A percentile compares a stretch with the other conserved stretches of the same genome.
phyloP scores from a whole-genome alignment of 768 basidiomycete genomes.

The Galerina marginata region DNA sequence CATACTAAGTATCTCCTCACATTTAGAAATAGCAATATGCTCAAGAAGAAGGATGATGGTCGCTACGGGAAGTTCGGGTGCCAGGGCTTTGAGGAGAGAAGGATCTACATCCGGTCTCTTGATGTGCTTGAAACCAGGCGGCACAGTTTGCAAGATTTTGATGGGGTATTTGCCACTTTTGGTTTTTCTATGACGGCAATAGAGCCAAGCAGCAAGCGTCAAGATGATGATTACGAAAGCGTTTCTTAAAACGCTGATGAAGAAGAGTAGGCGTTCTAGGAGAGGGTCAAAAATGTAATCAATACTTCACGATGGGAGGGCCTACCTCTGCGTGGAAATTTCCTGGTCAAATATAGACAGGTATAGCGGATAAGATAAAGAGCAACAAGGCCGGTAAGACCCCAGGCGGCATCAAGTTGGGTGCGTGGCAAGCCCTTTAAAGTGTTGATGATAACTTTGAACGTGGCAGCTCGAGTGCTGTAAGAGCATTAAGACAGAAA shows the following conservation, averaged over 20 bases:
- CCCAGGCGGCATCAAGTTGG: constrained; percentile 87
- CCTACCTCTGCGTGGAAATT: constrained; percentile 68
- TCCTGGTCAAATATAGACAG: constrained; percentile 55
- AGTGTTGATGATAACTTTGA: constrained; percentile 90
- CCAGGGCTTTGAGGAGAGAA: constrained; percentile 68
- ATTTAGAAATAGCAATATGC: constrained; percentile 97
- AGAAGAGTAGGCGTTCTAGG: constrained; percentile 75
- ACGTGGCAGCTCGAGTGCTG: constrained; percentile 87
- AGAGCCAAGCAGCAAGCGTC: constrained; percentile 88
- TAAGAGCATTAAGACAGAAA: constrained; percentile 11
- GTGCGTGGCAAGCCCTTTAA: constrained; percentile 80
- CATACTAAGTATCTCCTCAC: constrained; percentile 41
- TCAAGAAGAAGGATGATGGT: constrained; percentile 91
- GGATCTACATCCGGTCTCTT: constrained; percentile 44
- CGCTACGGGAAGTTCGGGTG: constrained; percentile 77
- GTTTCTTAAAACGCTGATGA: constrained; percentile 76
- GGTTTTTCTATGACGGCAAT: constrained; percentile 66
- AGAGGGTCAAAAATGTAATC: background rate
- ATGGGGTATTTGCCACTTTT: constrained; percentile 77
- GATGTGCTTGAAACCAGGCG: constrained; percentile 77
- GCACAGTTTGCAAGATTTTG: constrained; percentile 83
- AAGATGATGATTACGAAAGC: constrained; percentile 89
- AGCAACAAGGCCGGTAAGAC: constrained; percentile 71
- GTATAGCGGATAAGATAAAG: constrained; percentile 72
- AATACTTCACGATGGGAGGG: background rate